These are phyloP conservation scores for Colletotrichum phormii DNA, from an alignment of 2,329 filamentous ascomycete species.

Conservation along the genomic window DNA sequence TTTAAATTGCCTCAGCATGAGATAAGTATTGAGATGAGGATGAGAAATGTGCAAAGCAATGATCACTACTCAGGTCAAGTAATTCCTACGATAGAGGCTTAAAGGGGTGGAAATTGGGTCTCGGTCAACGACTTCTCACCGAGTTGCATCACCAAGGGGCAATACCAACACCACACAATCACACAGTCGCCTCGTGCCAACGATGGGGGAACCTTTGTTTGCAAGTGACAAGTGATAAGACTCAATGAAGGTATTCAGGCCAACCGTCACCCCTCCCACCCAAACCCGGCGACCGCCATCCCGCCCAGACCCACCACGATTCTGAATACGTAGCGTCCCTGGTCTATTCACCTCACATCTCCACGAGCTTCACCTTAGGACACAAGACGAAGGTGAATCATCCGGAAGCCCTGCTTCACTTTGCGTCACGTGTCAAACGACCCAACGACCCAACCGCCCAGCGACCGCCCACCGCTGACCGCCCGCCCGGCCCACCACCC, in stretches of 20 bases:
- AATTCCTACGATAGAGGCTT: not conserved
- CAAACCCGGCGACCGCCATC: not conserved
- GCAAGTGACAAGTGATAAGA: not conserved
- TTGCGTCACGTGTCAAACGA: conserved; percentile 1
- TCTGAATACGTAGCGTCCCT: not conserved
- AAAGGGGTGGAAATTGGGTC: not conserved
- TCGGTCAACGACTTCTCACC: not conserved
- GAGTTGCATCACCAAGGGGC: not conserved
- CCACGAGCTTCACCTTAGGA: not conserved
- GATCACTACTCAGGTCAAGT: not conserved
- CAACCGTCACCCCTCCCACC: not conserved
- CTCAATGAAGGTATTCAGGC: not conserved
- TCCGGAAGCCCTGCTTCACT: not conserved
- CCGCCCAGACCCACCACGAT: not conserved
- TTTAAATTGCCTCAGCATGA: no score
- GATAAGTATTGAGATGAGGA: not conserved
- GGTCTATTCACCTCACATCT: not conserved
- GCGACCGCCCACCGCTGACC: not conserved
- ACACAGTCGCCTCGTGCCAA: not conserved
- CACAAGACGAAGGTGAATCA: not conserved
- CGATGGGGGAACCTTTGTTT: not conserved
- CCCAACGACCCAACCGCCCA: not conserved
- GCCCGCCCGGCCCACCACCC: not conserved
- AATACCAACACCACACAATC: not conserved
- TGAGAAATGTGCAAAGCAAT: not conserved